Percentiles rank a stretch among this genome's conserved stretches.
These are phyloP conservation scores for Yamadazyma membranifaciens DNA, from an alignment of 1,139 yeast genomes.

Conservation along the genomic window DNA sequence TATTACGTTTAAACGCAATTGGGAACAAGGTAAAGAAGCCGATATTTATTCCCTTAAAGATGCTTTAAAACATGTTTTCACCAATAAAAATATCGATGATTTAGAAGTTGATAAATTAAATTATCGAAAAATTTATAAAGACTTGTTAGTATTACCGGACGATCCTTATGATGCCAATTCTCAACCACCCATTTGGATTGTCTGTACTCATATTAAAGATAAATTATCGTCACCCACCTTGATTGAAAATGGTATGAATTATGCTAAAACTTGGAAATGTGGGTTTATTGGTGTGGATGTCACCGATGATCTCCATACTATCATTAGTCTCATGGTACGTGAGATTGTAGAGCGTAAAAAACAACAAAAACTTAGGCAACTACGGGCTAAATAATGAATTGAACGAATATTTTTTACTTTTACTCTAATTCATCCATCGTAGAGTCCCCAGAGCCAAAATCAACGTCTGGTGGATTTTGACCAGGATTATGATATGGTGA, in stretches of 20 bases:
- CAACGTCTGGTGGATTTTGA: too few species aligned
- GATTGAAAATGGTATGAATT: conserved; percentile 51
- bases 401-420: not conserved
- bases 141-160: conserved; percentile 21
- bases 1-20: conserved; percentile 47
- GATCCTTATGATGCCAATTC: conserved; percentile 50
- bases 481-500: too few species aligned
- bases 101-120: conserved; percentile 17
- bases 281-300: conserved; percentile 63
- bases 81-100: conserved; percentile 27
- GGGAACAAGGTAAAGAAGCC: conserved; percentile 64
- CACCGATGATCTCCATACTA: conserved; percentile 48
- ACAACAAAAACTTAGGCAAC: conserved; percentile 13
- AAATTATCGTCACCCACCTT: conserved; percentile 57
- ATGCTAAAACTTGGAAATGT: conserved; percentile 61
- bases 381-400: not conserved
- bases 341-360: conserved; percentile 53
- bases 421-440: too few species aligned
- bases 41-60: conserved; percentile 62
- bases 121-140: conserved; percentile 16
- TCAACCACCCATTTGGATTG: conserved; percentile 67
- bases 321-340: conserved; percentile 53
- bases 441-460: too few species aligned
- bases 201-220: conserved; percentile 60
- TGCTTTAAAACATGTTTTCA: conserved; percentile 60